Evolutionary conservation across 257 asterid species (phyloP).

Genomic region (Solanum ossicruentum): DNA sequence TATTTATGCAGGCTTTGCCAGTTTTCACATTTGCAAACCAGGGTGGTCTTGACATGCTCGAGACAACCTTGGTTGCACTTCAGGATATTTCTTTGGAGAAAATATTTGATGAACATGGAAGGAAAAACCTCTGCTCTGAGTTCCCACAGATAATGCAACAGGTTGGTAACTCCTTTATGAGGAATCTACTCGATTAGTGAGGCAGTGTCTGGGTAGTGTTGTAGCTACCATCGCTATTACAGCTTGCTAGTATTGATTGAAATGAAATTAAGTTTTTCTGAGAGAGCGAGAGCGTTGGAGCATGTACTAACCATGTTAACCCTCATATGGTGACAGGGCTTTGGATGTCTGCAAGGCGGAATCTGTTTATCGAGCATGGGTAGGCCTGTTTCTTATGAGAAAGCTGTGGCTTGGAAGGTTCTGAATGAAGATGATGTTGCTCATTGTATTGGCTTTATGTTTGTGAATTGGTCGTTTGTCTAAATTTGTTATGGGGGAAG

Average conservation of each 20-base stretch:
- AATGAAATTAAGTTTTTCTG: not conserved
- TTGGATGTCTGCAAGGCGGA: conserved; percentile 73
- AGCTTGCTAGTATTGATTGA: not conserved
- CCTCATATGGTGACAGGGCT: conserved; percentile 34
- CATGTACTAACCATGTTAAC: not conserved
- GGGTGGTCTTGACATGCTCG: conserved; percentile 94
- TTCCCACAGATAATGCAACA: conserved; percentile 78
- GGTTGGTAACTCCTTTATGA: conserved; percentile 20
- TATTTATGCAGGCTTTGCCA: conserved; percentile 48
- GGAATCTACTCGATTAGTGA: not conserved
- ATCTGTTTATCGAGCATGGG: conserved; percentile 94
- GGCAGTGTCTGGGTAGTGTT: not conserved
- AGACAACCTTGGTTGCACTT: conserved; percentile 72
- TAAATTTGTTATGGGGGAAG: not conserved
- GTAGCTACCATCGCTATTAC: not conserved
- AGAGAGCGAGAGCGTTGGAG: not conserved
- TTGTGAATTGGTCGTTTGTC: conserved; percentile 80
- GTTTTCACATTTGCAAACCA: conserved; percentile 79
- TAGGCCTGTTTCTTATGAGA: conserved; percentile 74
- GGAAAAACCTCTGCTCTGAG: conserved; percentile 59
- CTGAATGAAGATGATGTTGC: conserved; percentile 57
- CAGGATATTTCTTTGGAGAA: conserved; percentile 74
- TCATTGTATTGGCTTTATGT: conserved; percentile 71
- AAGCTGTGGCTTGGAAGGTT: conserved; percentile 95
- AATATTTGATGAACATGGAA: conserved; percentile 72